phyloP scores from a whole-genome alignment of 1,284 basidiomycete genomes.

The Psilocybe mexicana region DNA sequence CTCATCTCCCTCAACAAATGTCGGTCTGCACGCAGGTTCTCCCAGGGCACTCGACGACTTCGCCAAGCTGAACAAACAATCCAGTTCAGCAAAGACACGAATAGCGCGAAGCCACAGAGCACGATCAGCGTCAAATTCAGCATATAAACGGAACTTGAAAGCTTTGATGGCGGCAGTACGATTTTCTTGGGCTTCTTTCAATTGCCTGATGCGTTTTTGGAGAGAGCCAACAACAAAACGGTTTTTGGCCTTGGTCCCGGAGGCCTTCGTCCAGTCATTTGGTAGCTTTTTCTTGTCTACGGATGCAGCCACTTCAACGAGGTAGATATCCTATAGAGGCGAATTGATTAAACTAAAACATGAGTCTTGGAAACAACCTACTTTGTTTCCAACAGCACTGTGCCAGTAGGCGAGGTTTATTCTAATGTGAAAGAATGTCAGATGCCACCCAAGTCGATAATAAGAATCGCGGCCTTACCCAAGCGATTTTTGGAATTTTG shows the following conservation, averaged over 20 bases:
- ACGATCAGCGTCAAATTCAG: conserved; percentile 86
- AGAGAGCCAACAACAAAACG: conserved; percentile 82
- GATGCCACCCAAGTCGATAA: background rate
- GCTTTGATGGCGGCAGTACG: conserved; percentile 76
- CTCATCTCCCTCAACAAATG: conserved; percentile 78
- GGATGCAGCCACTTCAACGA: conserved; percentile 69
- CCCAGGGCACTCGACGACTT: conserved; percentile 89
- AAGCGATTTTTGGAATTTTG: conserved; percentile 33
- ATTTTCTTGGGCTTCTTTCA: conserved; percentile 93
- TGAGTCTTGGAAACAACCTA: conserved; percentile 21
- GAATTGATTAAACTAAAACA: background rate
- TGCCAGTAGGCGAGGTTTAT: conserved; percentile 77
- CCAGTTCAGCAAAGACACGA: conserved; percentile 82
- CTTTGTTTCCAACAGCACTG: conserved; percentile 81
- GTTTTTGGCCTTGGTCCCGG: conserved; percentile 74
- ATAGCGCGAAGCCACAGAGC: conserved; percentile 77
- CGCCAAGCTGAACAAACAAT: conserved; percentile 92
- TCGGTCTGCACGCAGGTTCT: conserved; percentile 90
- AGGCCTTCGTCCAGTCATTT: conserved; percentile 80
- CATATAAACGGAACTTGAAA: conserved; percentile 81
- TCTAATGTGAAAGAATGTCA: conserved; percentile 14
- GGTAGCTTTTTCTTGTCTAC: conserved; percentile 73
- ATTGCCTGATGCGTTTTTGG: conserved; percentile 66
- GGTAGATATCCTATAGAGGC: conserved; percentile 74
- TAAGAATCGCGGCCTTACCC: conserved; percentile 20